Conservation (phyloP, 2,329 filamentous ascomycete species). For the Pseudopithomyces maydicus region DNA sequence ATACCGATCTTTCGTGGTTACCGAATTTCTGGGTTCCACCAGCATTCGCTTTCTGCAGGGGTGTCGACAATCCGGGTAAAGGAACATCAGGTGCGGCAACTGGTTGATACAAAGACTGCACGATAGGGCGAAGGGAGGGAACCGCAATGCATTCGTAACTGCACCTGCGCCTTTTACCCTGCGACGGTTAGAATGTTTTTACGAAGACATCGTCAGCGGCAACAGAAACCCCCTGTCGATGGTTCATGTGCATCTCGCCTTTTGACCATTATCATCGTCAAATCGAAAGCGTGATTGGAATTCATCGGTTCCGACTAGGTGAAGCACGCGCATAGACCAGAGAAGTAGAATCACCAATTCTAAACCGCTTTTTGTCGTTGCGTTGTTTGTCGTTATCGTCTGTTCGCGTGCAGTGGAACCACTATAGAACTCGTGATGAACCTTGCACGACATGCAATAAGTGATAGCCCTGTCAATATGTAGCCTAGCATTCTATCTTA, state of each 20-base stretch:
- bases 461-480: background rate
- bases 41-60: background rate
- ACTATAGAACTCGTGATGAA: background rate
- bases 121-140: background rate
- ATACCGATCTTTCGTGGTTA: background rate
- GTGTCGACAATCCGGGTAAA: background rate
- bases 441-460: slow-evolving; percentile 1
- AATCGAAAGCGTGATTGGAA: too few species aligned
- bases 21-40: background rate
- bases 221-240: too few species aligned
- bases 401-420: background rate
- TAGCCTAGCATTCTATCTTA: background rate
- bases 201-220: too few species aligned
- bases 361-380: background rate
- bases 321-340: background rate
- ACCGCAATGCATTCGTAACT: background rate
- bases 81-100: background rate
- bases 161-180: too few species aligned
- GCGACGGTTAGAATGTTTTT: too few species aligned
- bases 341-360: background rate
- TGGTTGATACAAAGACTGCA: background rate
- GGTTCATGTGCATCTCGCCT: too few species aligned
- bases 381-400: background rate
- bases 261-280: too few species aligned
- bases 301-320: background rate